Percentiles rank a stretch among this genome's conserved stretches.
phyloP scores from a whole-genome alignment of 768 basidiomycete species.

The Tricholoma bakamatsutake region DNA sequence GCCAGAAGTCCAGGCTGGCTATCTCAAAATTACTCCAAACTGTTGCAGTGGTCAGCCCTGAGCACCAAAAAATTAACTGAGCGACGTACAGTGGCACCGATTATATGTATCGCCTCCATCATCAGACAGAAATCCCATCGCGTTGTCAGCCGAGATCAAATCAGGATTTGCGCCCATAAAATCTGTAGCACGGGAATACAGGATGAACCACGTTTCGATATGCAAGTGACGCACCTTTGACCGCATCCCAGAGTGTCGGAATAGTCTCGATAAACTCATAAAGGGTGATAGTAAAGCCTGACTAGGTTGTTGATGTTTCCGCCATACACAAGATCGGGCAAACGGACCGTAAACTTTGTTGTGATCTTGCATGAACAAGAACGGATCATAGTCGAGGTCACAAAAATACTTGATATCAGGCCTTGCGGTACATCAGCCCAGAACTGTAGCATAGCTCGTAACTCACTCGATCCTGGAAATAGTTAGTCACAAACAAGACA shows the following conservation, averaged over 20 bases:
- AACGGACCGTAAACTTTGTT: constrained; percentile 75
- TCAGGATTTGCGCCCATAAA: constrained; percentile 63
- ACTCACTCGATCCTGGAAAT: constrained; percentile 40
- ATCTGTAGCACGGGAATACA: constrained; percentile 34
- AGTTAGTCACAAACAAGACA: not conserved
- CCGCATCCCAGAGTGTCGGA: constrained; percentile 75
- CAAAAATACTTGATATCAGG: constrained; percentile 88
- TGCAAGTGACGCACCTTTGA: constrained; percentile 44
- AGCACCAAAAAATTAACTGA: constrained; percentile 6
- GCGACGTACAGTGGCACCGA: constrained; percentile 59
- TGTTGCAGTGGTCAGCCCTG: constrained; percentile 21
- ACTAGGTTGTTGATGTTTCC: not conserved
- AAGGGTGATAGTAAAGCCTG: constrained; percentile 78
- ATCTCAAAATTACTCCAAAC: constrained; percentile 97
- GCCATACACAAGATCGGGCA: not conserved
- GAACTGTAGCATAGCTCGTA: not conserved
- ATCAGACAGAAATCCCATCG: constrained; percentile 76
- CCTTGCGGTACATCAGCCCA: constrained; percentile 28
- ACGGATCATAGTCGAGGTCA: constrained; percentile 83
- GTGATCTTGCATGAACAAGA: constrained; percentile 80
- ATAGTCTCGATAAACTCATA: constrained; percentile 85
- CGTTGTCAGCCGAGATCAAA: constrained; percentile 61
- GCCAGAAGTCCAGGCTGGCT: constrained; percentile 77
- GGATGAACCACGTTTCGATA: not conserved
- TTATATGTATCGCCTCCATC: constrained; percentile 71